These are phyloP conservation scores for Xylariaceae sp. DNA, from an alignment of 2,329 filamentous ascomycete species.

Conservation along the genomic window DNA sequence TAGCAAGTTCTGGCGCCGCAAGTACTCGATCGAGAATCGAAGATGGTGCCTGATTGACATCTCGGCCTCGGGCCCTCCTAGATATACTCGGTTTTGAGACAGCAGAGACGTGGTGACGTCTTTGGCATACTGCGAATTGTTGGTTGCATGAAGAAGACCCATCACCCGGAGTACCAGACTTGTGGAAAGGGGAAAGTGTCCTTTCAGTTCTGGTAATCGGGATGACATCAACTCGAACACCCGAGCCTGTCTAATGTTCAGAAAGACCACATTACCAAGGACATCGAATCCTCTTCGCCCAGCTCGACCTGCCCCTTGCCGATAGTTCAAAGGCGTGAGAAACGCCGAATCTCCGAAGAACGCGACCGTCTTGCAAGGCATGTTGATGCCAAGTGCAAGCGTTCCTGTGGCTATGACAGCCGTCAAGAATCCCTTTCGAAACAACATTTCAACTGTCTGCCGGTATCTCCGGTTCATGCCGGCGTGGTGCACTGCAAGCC, in stretches of 20 bases:
- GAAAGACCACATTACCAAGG: slow-evolving; percentile 77
- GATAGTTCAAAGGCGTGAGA: slow-evolving; percentile 70
- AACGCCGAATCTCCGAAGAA: slow-evolving; percentile 71
- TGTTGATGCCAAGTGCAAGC: slow-evolving; percentile 73
- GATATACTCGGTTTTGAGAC: slow-evolving; percentile 64
- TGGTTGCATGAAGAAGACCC: slow-evolving; percentile 61
- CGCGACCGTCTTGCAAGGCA: slow-evolving; percentile 78
- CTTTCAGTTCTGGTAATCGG: slow-evolving; percentile 66
- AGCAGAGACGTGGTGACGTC: slow-evolving; percentile 62
- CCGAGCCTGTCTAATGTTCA: slow-evolving; percentile 56
- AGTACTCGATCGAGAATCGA: slow-evolving; percentile 76
- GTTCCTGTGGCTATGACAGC: slow-evolving; percentile 74
- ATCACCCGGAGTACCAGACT: slow-evolving; percentile 67
- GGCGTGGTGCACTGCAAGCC: slow-evolving; percentile 73
- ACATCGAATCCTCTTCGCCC: slow-evolving; percentile 77
- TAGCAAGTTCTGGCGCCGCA: slow-evolving; percentile 65
- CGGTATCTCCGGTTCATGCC: slow-evolving; percentile 77
- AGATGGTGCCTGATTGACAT: slow-evolving; percentile 71
- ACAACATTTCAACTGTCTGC: slow-evolving; percentile 69
- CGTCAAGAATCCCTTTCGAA: slow-evolving; percentile 66
- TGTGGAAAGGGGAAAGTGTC: slow-evolving; percentile 75
- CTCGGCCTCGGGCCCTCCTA: slow-evolving; percentile 64
- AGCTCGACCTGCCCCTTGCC: slow-evolving; percentile 72
- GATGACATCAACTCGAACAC: slow-evolving; percentile 68
- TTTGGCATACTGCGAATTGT: slow-evolving; percentile 57